These are phyloP conservation scores for Chamaenerion angustifolium DNA, from an alignment of 345 rosid genomes.

Conservation along the genomic window DNA sequence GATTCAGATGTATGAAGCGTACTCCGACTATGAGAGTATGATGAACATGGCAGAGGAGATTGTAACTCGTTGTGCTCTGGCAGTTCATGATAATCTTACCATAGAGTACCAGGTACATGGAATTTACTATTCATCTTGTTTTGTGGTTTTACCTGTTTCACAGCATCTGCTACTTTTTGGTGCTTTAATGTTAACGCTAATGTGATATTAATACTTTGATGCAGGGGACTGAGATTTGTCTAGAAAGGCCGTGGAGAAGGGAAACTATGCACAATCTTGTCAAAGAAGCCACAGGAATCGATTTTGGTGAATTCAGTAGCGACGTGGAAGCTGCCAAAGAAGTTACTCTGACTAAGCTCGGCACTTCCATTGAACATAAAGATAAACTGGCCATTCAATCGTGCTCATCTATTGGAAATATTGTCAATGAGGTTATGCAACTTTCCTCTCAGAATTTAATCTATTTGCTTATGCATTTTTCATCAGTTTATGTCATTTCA, in stretches of 20 bases:
- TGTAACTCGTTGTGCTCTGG: constrained; percentile 70
- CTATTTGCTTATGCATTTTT: no score
- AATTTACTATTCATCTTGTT: background rate
- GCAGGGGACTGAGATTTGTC: constrained; percentile 68
- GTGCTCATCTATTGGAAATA: constrained; percentile 69
- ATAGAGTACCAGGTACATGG: constrained; percentile 66
- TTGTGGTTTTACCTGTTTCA: background rate
- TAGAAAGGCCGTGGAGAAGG: constrained; percentile 87
- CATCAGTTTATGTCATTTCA: no score
- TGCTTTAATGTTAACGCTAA: constrained; percentile 1
- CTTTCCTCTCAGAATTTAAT: background rate
- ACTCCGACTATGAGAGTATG: constrained; percentile 83
- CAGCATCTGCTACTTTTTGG: background rate
- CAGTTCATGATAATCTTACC: constrained; percentile 60
- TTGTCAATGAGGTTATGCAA: constrained; percentile 68
- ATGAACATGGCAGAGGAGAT: constrained; percentile 87
- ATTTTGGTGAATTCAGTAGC: constrained; percentile 39
- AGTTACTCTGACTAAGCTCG: constrained; percentile 37
- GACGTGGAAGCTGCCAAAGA: constrained; percentile 59
- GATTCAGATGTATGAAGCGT: constrained; percentile 84
- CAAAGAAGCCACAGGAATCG: constrained; percentile 56
- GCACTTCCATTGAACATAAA: constrained; percentile 42
- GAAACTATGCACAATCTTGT: constrained; percentile 97
- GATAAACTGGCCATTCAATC: constrained; percentile 58
- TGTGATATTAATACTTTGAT: constrained; percentile 6